phyloP scores from a whole-genome alignment of 2,329 filamentous ascomycete genomes.

The Tolypocladium tropicale region DNA sequence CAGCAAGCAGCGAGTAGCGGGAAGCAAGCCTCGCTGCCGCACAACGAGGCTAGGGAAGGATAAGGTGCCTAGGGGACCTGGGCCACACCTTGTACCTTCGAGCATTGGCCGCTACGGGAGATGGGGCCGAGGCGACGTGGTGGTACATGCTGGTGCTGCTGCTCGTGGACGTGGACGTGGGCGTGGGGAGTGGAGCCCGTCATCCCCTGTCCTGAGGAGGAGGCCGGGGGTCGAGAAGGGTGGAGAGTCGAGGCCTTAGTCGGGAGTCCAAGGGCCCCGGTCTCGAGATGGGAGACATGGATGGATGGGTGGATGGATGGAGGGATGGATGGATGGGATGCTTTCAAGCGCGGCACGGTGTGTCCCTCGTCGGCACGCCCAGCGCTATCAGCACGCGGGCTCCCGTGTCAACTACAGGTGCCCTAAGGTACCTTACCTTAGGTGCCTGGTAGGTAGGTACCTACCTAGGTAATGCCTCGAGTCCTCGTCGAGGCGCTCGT shows the following conservation, averaged over 20 bases:
- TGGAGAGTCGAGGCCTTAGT: not conserved
- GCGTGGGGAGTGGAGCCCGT: not conserved
- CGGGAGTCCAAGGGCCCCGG: not conserved
- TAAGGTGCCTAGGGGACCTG: not conserved
- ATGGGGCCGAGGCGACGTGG: not conserved
- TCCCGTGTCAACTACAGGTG: too few species aligned
- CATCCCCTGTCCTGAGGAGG: too few species aligned
- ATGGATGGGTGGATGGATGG: too few species aligned
- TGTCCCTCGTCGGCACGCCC: not conserved
- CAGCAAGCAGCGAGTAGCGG: slow-evolving; percentile 1
- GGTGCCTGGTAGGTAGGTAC: too few species aligned
- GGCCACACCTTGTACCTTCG: not conserved
- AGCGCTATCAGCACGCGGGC: not conserved
- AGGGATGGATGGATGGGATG: too few species aligned
- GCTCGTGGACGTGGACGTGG: too few species aligned
- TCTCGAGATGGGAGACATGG: not conserved
- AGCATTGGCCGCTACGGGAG: not conserved
- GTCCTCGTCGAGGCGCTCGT: not conserved
- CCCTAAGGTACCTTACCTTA: too few species aligned
- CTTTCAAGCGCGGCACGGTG: not conserved
- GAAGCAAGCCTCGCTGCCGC: not conserved
- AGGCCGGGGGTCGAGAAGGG: not conserved
- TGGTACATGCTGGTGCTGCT: not conserved
- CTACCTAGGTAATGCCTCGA: not conserved
- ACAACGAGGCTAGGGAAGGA: not conserved